Evolutionary conservation across 108 stramenopile genomes (phyloP).

Genomic region (Craspedostauros australis): DNA sequence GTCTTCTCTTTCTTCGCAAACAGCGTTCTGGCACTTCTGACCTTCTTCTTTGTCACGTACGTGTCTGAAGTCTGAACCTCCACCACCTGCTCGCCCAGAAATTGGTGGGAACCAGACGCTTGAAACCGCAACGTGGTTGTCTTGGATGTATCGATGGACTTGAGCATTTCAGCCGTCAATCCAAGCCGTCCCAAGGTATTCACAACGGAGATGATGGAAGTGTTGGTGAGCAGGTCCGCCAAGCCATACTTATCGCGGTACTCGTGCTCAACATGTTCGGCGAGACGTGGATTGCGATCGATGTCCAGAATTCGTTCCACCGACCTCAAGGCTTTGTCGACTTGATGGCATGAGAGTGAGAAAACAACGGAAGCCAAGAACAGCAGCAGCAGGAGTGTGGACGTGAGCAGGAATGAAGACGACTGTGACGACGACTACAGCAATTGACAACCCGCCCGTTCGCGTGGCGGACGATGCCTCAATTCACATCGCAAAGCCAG

Average conservation of each 20-base stretch:
- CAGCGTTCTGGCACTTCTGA: background rate
- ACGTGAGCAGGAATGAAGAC: no score
- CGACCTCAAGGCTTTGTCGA: conserved; percentile 20
- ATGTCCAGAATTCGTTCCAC: conserved; percentile 34
- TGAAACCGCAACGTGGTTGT: conserved; percentile 56
- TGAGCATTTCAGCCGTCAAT: conserved; percentile 31
- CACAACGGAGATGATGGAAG: conserved; percentile 51
- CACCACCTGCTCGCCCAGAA: conserved; percentile 42
- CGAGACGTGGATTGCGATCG: conserved; percentile 29
- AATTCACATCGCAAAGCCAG: no score
- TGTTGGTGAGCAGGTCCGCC: conserved; percentile 55
- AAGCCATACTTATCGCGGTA: conserved; percentile 71
- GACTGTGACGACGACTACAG: no score
- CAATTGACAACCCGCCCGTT: no score
- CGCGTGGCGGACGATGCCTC: no score
- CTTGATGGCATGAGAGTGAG: no score
- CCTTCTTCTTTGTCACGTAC: background rate
- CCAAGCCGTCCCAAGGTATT: conserved; percentile 61
- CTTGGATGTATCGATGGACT: conserved; percentile 11
- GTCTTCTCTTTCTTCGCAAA: conserved; percentile 9
- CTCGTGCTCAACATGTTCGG: conserved; percentile 45
- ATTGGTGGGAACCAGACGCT: conserved; percentile 23
- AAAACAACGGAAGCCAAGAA: no score
- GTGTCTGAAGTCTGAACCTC: conserved; percentile 3
- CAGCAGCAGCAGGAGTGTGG: no score